Evolutionary conservation across 768 basidiomycete genomes (phyloP).

Genomic region (Sarcomyxa edulis): DNA sequence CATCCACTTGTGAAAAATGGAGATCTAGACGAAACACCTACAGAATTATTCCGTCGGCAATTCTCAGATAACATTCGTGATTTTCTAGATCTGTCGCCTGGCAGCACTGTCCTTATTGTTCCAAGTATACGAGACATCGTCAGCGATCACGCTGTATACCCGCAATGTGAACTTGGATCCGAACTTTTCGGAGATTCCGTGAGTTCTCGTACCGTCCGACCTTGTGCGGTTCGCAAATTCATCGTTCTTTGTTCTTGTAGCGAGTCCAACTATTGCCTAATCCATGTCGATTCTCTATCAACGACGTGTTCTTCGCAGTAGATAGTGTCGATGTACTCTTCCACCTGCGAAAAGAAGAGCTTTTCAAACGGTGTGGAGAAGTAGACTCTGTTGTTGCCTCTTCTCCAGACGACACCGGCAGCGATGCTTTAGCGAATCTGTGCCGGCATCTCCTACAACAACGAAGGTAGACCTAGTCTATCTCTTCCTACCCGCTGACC

Average conservation of each 20-base stretch:
- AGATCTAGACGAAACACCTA: conserved; percentile 59
- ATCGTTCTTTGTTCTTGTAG: conserved; percentile 36
- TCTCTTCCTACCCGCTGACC: background rate
- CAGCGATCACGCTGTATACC: conserved; percentile 77
- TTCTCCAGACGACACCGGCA: conserved; percentile 36
- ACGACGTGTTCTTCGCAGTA: conserved; percentile 73
- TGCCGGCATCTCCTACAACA: conserved; percentile 84
- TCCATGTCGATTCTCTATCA: conserved; percentile 80
- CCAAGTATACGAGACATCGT: conserved; percentile 82
- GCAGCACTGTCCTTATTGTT: conserved; percentile 69
- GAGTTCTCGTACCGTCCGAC: conserved; percentile 14
- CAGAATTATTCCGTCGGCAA: conserved; percentile 61
- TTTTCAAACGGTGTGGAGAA: conserved; percentile 61
- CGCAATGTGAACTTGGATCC: conserved; percentile 62
- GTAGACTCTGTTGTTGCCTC: conserved; percentile 38
- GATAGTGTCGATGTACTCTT: conserved; percentile 88
- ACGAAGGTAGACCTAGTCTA: conserved; percentile 52
- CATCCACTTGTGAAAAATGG: conserved; percentile 76
- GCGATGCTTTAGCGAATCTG: conserved; percentile 75
- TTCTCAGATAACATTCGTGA: conserved; percentile 53
- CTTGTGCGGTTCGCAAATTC: no score
- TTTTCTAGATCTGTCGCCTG: conserved; percentile 58
- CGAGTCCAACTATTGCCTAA: conserved; percentile 80
- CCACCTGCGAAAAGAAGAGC: conserved; percentile 84
- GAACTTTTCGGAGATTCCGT: conserved; percentile 49